Evolutionary conservation across 2,329 filamentous ascomycete species (phyloP).

Genomic region (Catunica adiposa): DNA sequence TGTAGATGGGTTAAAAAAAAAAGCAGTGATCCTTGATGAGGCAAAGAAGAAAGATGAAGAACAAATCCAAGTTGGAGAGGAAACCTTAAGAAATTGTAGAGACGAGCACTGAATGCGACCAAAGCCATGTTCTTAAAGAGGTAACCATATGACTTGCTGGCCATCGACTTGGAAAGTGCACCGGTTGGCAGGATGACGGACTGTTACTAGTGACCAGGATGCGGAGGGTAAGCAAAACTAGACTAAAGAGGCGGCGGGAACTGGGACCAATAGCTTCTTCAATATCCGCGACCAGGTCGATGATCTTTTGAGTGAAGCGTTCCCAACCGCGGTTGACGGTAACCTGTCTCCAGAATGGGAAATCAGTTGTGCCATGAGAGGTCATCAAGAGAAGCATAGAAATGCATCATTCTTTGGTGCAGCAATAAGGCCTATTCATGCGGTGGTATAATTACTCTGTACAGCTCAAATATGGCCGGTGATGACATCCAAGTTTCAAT

Average conservation of each 20-base stretch:
- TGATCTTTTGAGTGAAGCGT: too few species aligned
- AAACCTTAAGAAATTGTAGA: neutral
- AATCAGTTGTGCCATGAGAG: too few species aligned
- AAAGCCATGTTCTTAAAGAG: neutral
- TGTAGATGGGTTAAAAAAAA: neutral
- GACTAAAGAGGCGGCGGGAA: neutral
- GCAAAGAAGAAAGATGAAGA: neutral
- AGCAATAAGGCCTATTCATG: too few species aligned
- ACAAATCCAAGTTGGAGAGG: neutral
- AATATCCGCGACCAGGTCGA: too few species aligned
- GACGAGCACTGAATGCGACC: slow-evolving; percentile 2
- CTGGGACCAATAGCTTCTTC: neutral
- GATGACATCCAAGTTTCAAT: too few species aligned
- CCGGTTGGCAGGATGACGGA: neutral
- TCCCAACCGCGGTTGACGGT: too few species aligned
- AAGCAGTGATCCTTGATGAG: neutral
- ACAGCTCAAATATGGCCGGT: too few species aligned
- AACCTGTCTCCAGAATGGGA: neutral
- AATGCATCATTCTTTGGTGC: too few species aligned
- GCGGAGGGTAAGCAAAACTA: neutral
- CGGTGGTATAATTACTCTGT: too few species aligned
- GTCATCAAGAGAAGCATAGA: too few species aligned
- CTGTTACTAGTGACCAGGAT: neutral
- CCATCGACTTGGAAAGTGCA: neutral
- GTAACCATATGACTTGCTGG: neutral